These are phyloP conservation scores for Chytriomyces sp. DNA, from an alignment of 192 early-diverging fungal species.

Conservation along the genomic window DNA sequence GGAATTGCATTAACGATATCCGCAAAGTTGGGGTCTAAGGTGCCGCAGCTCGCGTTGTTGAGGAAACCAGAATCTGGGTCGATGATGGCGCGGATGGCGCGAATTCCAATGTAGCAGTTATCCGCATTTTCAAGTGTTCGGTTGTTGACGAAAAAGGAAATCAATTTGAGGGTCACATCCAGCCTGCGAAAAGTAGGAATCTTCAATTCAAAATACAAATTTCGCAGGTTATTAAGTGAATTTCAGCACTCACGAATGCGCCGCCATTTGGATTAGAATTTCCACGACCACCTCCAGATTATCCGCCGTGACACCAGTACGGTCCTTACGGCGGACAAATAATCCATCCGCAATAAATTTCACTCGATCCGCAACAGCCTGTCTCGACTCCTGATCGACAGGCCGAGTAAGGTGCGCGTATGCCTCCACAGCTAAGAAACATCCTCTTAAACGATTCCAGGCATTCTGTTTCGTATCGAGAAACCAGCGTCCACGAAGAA, in stretches of 20 bases:
- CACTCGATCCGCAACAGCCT: slow-evolving; percentile 43
- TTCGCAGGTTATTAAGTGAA: not conserved
- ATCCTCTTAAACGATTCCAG: slow-evolving; percentile 35
- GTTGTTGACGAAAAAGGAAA: slow-evolving; percentile 41
- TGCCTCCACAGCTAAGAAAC: slow-evolving; percentile 32
- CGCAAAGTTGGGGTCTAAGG: slow-evolving; percentile 39
- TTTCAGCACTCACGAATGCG: slow-evolving; percentile 42
- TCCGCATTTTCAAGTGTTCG: slow-evolving; percentile 35
- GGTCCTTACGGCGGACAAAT: slow-evolving; percentile 45
- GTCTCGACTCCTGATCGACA: slow-evolving; percentile 45
- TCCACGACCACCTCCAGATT: slow-evolving; percentile 48
- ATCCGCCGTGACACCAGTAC: slow-evolving; percentile 37
- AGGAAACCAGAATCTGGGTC: slow-evolving; percentile 55
- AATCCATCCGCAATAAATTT: slow-evolving; percentile 52
- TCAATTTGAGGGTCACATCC: slow-evolving; percentile 42
- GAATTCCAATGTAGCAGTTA: slow-evolving; percentile 47
- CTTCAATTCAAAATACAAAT: not conserved
- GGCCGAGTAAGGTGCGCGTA: slow-evolving; percentile 44
- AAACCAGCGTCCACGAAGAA: slow-evolving; percentile 55
- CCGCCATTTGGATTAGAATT: slow-evolving; percentile 58
- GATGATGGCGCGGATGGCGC: slow-evolving; percentile 50
- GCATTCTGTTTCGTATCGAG: slow-evolving; percentile 47
- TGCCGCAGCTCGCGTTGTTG: slow-evolving; percentile 14
- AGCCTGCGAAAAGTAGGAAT: slow-evolving; percentile 28
- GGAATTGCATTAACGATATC: slow-evolving; percentile 44